phyloP scores from a whole-genome alignment of 805 yeast species.

The Kodamaea neixiangensis region DNA sequence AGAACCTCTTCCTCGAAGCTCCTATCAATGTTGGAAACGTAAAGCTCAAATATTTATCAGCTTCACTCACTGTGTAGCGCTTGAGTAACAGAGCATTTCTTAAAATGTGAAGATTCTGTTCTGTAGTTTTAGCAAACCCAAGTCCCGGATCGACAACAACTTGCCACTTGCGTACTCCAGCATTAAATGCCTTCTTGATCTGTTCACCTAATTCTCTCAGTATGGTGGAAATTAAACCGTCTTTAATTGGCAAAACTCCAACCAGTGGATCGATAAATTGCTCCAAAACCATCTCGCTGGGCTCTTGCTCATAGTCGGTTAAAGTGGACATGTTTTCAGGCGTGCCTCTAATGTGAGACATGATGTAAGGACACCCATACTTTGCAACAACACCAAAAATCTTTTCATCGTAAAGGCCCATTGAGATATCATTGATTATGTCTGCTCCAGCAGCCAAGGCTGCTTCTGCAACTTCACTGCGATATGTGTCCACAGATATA shows the following conservation, averaged over 20 bases:
- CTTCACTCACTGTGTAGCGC: conserved; percentile 42
- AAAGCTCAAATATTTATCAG: conserved; percentile 42
- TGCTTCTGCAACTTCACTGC: conserved; percentile 70
- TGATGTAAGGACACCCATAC: conserved; percentile 70
- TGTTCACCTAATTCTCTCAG: conserved; percentile 64
- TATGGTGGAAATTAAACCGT: conserved; percentile 53
- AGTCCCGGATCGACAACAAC: conserved; percentile 91
- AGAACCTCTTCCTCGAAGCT: conserved; percentile 84
- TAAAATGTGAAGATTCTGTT: conserved; percentile 69
- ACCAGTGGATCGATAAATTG: conserved; percentile 27
- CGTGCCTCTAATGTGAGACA: conserved; percentile 85
- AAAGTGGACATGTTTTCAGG: conserved; percentile 69
- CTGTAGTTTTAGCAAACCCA: conserved; percentile 87
- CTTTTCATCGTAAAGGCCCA: conserved; percentile 66
- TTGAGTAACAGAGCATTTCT: conserved; percentile 52
- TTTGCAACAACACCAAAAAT: conserved; percentile 73
- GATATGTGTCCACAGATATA: conserved; percentile 86
- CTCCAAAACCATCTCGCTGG: conserved; percentile 40
- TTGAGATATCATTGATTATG: conserved; percentile 87
- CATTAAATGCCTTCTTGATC: conserved; percentile 53
- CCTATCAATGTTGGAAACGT: conserved; percentile 75
- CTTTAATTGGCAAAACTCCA: conserved; percentile 18
- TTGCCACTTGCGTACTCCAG: conserved; percentile 87
- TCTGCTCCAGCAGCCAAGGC: conserved; percentile 80
- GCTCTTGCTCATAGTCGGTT: conserved; percentile 51